These are phyloP conservation scores for Heimioporus sp. DNA, from an alignment of 768 basidiomycete species.

Conservation along the genomic window DNA sequence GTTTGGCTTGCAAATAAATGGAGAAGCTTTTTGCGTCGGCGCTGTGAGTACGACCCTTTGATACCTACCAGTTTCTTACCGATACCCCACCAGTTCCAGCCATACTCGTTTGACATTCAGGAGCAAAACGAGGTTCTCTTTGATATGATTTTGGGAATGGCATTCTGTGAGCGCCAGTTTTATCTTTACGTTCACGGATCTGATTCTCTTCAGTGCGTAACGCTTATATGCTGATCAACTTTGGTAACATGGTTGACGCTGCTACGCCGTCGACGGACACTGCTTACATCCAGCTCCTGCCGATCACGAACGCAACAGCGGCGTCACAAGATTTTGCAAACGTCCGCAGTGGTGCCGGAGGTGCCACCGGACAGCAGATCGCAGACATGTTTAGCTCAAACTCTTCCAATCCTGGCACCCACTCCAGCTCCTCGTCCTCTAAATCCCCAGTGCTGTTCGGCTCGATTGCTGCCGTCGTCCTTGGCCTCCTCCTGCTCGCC, in stretches of 20 bases:
- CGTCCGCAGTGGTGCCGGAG: constrained; percentile 5
- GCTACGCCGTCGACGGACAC: constrained; percentile 33
- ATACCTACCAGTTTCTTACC: neutral
- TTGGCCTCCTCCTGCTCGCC: constrained; percentile 8
- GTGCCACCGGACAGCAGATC: constrained; percentile 21
- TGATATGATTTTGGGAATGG: constrained; percentile 73
- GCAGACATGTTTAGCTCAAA: constrained; percentile 37
- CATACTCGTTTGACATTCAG: constrained; percentile 50
- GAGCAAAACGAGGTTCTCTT: constrained; percentile 26
- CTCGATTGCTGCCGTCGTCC: constrained; percentile 7
- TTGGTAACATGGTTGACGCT: constrained; percentile 56
- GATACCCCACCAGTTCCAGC: constrained; percentile 56
- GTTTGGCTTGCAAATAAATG: constrained; percentile 16
- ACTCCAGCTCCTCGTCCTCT: constrained; percentile 4
- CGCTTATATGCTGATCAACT: constrained; percentile 60
- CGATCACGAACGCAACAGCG: constrained; percentile 48
- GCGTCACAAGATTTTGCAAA: constrained; percentile 23
- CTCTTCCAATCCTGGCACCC: constrained; percentile 35
- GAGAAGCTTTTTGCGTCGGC: constrained; percentile 36
- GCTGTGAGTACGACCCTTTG: constrained; percentile 36
- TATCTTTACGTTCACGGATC: neutral
- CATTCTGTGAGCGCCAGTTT: constrained; percentile 49
- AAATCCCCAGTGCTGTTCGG: constrained; percentile 11
- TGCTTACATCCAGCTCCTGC: constrained; percentile 64
- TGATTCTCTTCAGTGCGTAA: constrained; percentile 52